Base-by-base conservation (phyloP, 2,329 filamentous ascomycete genomes). In the Cryphonectria japonica region DNA sequence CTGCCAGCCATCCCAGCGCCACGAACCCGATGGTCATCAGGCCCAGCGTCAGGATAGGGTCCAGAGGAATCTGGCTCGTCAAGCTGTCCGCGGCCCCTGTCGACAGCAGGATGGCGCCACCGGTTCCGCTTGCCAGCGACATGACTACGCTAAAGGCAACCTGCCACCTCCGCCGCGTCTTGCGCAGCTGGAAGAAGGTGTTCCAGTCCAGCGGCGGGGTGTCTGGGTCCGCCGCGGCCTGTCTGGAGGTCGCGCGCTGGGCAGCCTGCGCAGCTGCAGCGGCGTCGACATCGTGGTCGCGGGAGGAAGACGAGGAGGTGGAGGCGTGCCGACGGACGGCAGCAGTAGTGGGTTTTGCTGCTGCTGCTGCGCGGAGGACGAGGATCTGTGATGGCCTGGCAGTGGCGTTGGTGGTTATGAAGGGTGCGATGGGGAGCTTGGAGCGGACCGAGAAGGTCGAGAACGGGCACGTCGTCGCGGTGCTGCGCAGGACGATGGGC, bases 151-250 rank as follows among this genome's bases (percentile, higher is more conserved):
- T 95, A 74, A 94, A 94, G 66, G 87, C 88, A 52, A 97, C 88
- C 79, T 95, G 94, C 84, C 95, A 92, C 77, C 93, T 89, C 72
- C 95, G 91, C 69, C 95, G 93, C 72, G 91, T 92, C 77, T 94
- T 92, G 78, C 95, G 94, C 72, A 98, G 91, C 79, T 90, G 89
- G 86, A 98, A 97, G 85, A 97, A 98, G 67, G 89, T 90, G 84
- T 98, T 92, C 95, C 95, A 98, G 82, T 94, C 89, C 59, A 95
- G 88, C n/a, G 81, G 78, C 50, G 80, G 76, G 71, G 77, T 74
- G 69, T 79, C 76, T 43, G 78, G 76, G 67, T 78, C 73, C 26
- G 81, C 64, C 26, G 26, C 50, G 37, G 61, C 65, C 66, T 50
- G 46, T 50, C 65, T 62, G 22, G 54, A 64, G 54, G 60, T 54